Conservation (phyloP, 1,284 basidiomycete species). For the Lignosus rhinocerotis region DNA sequence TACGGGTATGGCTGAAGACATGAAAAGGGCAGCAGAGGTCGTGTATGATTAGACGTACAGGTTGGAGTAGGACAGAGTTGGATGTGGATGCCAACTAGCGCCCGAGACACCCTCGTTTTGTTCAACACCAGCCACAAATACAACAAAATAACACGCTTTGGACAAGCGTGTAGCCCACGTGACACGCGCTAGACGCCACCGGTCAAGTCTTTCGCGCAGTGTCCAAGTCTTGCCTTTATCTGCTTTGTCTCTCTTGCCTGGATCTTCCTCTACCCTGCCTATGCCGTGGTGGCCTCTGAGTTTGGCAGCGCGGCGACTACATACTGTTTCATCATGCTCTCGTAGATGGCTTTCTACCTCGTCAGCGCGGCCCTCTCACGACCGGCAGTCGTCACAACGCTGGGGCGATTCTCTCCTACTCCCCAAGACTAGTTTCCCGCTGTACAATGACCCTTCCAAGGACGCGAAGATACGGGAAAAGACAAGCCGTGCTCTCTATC, state of each 20-base stretch:
- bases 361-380: constrained; percentile 32
- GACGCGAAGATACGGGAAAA: constrained; percentile 64
- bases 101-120: constrained; percentile 31
- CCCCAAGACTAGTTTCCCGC: constrained; percentile 82
- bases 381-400: constrained; percentile 29
- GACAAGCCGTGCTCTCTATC: constrained; percentile 81
- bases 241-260: background rate
- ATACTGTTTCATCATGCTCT: constrained; percentile 3
- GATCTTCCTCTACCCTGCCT: constrained; percentile 3
- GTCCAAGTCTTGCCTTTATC: background rate
- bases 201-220: background rate
- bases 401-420: constrained; percentile 69
- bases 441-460: constrained; percentile 71
- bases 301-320: constrained; percentile 11
- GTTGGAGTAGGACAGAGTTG: constrained; percentile 25
- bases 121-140: constrained; percentile 36
- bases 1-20: constrained; percentile 40
- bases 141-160: constrained; percentile 33
- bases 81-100: constrained; percentile 22
- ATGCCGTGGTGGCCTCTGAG: constrained; percentile 23
- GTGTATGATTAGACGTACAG: constrained; percentile 21
- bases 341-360: constrained; percentile 13
- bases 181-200: constrained; percentile 17
- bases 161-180: constrained; percentile 27
- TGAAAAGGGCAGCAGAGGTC: constrained; percentile 27